Evolutionary conservation across 768 basidiomycete genomes (phyloP).

Genomic region (Pisolithus albus): DNA sequence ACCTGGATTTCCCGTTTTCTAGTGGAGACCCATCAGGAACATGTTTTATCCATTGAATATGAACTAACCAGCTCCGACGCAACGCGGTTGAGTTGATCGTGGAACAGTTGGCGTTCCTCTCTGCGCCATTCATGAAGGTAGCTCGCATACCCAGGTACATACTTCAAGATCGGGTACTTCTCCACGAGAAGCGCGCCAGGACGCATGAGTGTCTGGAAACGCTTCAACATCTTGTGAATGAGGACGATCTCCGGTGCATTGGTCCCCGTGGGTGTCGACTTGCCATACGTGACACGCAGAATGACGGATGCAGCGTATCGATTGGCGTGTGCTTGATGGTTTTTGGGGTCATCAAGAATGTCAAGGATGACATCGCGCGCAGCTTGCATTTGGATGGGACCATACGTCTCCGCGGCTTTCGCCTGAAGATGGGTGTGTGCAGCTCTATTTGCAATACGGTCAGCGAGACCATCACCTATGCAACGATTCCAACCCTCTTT

Average conservation of each 20-base stretch:
- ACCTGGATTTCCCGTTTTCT: constrained; percentile 20
- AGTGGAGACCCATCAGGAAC: background rate
- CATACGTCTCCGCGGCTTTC: constrained; percentile 43
- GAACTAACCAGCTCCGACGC: constrained; percentile 35
- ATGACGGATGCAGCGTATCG: constrained; percentile 32
- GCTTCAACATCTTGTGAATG: constrained; percentile 29
- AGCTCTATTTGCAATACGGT: constrained; percentile 31
- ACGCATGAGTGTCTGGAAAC: constrained; percentile 31
- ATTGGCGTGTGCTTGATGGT: constrained; percentile 52
- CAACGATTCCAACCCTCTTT: background rate
- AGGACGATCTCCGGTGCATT: constrained; percentile 27
- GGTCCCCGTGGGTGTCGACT: constrained; percentile 23
- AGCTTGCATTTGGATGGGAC: constrained; percentile 38
- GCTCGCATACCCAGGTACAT: constrained; percentile 56
- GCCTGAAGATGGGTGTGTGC: constrained; percentile 55
- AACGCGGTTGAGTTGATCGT: constrained; percentile 43
- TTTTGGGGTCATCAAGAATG: constrained; percentile 25
- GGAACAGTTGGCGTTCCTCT: constrained; percentile 52
- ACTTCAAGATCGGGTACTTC: constrained; percentile 31
- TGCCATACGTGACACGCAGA: constrained; percentile 30
- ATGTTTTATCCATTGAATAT: background rate
- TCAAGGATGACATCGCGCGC: constrained; percentile 28
- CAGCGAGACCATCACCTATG: background rate
- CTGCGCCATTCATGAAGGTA: constrained; percentile 49
- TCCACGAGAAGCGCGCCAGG: constrained; percentile 33